Conservation (phyloP, 1,284 basidiomycete genomes). For the Marasmius oreades region DNA sequence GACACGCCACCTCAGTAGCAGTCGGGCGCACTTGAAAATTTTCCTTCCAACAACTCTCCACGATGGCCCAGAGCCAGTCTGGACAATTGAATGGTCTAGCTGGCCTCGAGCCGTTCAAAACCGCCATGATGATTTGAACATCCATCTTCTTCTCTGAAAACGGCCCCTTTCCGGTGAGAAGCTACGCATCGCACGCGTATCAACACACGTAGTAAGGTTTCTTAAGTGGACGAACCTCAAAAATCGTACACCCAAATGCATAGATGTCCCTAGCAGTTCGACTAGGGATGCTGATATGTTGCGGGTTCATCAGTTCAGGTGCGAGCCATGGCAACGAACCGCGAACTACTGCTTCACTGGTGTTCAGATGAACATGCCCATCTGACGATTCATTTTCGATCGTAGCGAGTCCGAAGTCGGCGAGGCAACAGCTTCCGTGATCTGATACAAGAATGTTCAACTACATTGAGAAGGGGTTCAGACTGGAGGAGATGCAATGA, state of each 20-base stretch:
- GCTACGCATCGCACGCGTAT: no score
- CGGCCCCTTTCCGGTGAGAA: not conserved
- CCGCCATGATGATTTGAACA: not conserved
- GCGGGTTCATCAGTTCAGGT: constrained; percentile 7
- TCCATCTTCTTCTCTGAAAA: not conserved
- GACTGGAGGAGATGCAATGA: not conserved
- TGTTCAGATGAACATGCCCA: not conserved
- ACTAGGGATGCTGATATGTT: not conserved
- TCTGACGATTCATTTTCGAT: constrained; percentile 1
- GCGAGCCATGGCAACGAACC: constrained; percentile 11
- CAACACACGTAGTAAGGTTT: no score
- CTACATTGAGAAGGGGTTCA: constrained; percentile 4
- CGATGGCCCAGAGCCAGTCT: not conserved
- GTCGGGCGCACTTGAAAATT: not conserved
- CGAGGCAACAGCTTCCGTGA: constrained; percentile 3
- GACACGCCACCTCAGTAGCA: not conserved
- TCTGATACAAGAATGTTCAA: no score
- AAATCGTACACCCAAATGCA: constrained; percentile 11
- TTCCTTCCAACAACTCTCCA: not conserved
- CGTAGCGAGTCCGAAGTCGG: constrained; percentile 11
- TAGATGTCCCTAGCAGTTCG: constrained; percentile 9
- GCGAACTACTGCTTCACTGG: not conserved
- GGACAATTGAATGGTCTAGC: not conserved
- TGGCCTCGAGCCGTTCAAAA: not conserved
- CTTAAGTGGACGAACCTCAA: constrained; percentile 9